Evolutionary conservation across 2,329 filamentous ascomycete species (phyloP).

Genomic region (Pyrenophora tritici-repentis): DNA sequence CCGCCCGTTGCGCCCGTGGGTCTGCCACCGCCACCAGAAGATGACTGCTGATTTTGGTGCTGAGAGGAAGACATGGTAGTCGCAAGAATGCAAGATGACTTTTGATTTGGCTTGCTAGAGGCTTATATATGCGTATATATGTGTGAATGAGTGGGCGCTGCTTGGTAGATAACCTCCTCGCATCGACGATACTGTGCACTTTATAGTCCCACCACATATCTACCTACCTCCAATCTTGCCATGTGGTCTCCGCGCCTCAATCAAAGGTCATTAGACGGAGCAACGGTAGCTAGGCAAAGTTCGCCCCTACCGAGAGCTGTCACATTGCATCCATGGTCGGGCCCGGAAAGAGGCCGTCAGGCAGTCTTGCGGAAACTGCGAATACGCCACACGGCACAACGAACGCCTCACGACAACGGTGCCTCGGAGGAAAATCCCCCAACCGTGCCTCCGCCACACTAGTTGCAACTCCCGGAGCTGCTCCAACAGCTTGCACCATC

Average conservation of each 20-base stretch:
- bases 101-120: not conserved
- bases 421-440: conserved; percentile 9
- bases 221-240: conserved; percentile 14
- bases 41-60: conserved; percentile 15
- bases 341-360: conserved; percentile 20
- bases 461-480: conserved; percentile 7
- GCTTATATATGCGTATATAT: not conserved
- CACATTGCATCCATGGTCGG: conserved; percentile 27
- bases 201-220: conserved; percentile 23
- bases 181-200: conserved; percentile 12
- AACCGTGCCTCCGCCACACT: conserved; percentile 27
- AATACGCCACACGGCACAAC: conserved; percentile 27
- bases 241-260: conserved; percentile 28
- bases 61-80: conserved; percentile 23
- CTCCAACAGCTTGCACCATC: conserved; percentile 1
- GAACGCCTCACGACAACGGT: conserved; percentile 24
- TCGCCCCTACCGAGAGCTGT: conserved; percentile 19
- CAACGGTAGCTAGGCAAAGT: conserved; percentile 16
- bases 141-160: not conserved
- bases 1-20: conserved; percentile 34
- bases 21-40: conserved; percentile 26
- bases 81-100: not conserved
- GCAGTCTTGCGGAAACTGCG: conserved; percentile 23
- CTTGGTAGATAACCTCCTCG: conserved; percentile 8
- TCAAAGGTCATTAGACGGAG: conserved; percentile 18